A percentile compares a stretch with the other conserved stretches of the same genome.
Conservation (phyloP, 331 rosid genomes). For the Erythrophleum ivorense region DNA sequence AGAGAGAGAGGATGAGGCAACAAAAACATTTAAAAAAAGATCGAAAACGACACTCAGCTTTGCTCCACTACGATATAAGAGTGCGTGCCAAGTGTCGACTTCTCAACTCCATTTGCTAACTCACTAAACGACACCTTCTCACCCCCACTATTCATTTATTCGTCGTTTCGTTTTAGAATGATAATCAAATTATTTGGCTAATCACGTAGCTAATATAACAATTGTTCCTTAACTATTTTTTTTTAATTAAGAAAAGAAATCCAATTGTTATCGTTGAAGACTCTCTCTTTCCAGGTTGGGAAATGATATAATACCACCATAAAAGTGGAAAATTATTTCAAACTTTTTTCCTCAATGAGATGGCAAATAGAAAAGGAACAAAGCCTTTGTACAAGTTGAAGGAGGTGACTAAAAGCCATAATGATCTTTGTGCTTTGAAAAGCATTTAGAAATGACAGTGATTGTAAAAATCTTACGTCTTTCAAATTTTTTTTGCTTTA, state of each 20-base stretch:
- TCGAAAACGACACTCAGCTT: constrained; percentile 20
- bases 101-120: constrained; percentile 44
- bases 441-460: neutral
- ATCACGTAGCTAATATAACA: neutral
- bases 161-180: neutral
- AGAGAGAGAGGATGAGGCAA: neutral
- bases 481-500: neutral
- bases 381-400: neutral
- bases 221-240: no score
- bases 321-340: neutral
- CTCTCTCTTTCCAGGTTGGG: neutral
- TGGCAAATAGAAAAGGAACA: neutral
- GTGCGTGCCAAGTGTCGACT: constrained; percentile 41
- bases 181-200: neutral
- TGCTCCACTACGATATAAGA: constrained; percentile 15
- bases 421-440: neutral
- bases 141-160: neutral
- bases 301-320: neutral
- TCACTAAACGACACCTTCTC: constrained; percentile 33
- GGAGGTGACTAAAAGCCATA: neutral
- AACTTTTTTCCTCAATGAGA: neutral
- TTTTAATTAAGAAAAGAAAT: neutral
- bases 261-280: neutral
- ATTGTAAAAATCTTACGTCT: neutral
- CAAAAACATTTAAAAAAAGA: neutral